These are phyloP conservation scores for Rhypophila decipiens DNA, from an alignment of 495 filamentous ascomycete species.

Conservation along the genomic window DNA sequence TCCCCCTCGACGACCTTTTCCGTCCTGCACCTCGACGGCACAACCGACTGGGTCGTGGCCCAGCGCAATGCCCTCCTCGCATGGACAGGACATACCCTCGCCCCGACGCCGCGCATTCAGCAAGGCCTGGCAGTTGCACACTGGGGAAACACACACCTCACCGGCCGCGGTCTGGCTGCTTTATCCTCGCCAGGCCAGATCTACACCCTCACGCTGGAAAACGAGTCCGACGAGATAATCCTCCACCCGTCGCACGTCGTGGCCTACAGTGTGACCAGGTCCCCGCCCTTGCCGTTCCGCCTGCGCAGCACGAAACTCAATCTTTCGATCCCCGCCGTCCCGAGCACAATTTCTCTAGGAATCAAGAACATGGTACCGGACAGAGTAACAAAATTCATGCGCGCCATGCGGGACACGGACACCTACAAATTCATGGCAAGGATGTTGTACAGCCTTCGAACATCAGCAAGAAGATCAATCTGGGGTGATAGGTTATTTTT, in stretches of 20 bases:
- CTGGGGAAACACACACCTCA: constrained; percentile 85
- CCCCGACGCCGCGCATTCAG: constrained; percentile 67
- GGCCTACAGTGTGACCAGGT: constrained; percentile 72
- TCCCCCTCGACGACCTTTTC: constrained; percentile 77
- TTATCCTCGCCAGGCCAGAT: constrained; percentile 79
- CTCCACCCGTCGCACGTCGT: constrained; percentile 83
- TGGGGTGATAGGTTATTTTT: constrained; percentile 93
- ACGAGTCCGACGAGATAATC: constrained; percentile 79
- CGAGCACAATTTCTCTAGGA: constrained; percentile 47
- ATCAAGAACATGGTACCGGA: constrained; percentile 27
- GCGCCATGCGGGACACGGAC: constrained; percentile 57
- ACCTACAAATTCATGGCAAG: constrained; percentile 62
- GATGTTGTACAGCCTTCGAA: constrained; percentile 59
- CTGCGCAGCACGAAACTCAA: constrained; percentile 69
- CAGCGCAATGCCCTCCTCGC: constrained; percentile 81
- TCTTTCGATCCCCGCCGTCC: constrained; percentile 68
- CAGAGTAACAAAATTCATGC: constrained; percentile 59
- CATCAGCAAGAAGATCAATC: constrained; percentile 70
- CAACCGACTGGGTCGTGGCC: constrained; percentile 90
- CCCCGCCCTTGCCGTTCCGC: constrained; percentile 73
- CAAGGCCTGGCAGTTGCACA: constrained; percentile 69
- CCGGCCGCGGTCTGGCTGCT: constrained; percentile 79
- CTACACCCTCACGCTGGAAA: constrained; percentile 70
- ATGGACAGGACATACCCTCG: constrained; percentile 89
- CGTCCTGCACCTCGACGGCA: constrained; percentile 83